A percentile compares a stretch with the other conserved stretches of the same genome.
These are phyloP conservation scores for Boletus huronensis DNA, from an alignment of 768 basidiomycete genomes.

Conservation along the genomic window DNA sequence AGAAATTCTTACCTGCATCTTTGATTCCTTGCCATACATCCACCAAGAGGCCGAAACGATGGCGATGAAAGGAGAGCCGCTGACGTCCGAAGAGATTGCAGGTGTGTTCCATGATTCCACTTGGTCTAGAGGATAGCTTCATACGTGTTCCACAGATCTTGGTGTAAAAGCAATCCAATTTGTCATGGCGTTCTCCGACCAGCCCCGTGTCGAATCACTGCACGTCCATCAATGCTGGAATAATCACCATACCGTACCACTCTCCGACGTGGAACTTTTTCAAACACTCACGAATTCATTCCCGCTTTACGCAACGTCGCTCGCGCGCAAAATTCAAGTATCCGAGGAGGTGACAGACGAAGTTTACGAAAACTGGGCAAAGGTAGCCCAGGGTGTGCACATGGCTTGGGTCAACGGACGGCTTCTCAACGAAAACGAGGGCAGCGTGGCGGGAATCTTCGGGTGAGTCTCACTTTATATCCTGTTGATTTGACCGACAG, in stretches of 20 bases:
- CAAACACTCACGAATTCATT: slow-evolving; percentile 80
- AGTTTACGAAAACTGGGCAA: slow-evolving; percentile 51
- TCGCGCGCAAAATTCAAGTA: slow-evolving; percentile 65
- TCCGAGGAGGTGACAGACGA: slow-evolving; percentile 52
- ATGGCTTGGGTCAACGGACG: slow-evolving; percentile 83
- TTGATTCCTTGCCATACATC: slow-evolving; percentile 31
- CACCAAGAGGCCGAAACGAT: slow-evolving; percentile 30
- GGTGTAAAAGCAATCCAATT: slow-evolving; percentile 75
- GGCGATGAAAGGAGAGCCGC: slow-evolving; percentile 41
- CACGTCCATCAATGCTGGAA: slow-evolving; percentile 20
- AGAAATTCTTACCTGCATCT: slow-evolving; percentile 26
- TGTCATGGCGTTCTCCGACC: slow-evolving; percentile 53
- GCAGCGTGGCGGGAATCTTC: slow-evolving; percentile 54
- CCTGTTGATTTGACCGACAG: neutral
- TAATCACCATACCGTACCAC: slow-evolving; percentile 6
- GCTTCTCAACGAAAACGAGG: slow-evolving; percentile 53
- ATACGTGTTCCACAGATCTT: slow-evolving; percentile 41
- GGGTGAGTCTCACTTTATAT: slow-evolving; percentile 37
- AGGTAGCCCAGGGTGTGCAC: slow-evolving; percentile 50
- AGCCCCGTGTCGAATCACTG: slow-evolving; percentile 41
- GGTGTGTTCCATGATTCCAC: slow-evolving; percentile 35
- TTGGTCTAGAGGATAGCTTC: neutral
- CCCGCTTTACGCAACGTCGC: slow-evolving; percentile 74
- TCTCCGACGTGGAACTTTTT: slow-evolving; percentile 34
- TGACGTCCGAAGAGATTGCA: slow-evolving; percentile 51